phyloP scores from a whole-genome alignment of 768 basidiomycete genomes.

The Strobilomyces echinocephalus region DNA sequence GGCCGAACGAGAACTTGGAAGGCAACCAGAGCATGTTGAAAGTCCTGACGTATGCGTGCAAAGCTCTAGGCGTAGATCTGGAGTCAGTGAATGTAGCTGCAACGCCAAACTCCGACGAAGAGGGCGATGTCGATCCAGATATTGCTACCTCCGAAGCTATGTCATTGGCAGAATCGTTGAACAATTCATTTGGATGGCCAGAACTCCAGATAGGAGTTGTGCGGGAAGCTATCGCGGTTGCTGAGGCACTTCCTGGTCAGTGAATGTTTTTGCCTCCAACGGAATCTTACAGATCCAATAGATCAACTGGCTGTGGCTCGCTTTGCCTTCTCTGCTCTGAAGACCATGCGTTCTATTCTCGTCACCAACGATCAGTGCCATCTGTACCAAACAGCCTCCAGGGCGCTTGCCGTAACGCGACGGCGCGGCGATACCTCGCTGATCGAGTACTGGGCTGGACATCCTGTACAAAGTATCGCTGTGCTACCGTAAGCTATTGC shows the following conservation, averaged over 20 bases:
- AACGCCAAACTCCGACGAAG: slow-evolving; percentile 19
- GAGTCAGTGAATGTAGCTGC: slow-evolving; percentile 58
- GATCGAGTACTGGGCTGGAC: slow-evolving; percentile 85
- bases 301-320: slow-evolving; percentile 84
- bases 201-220: slow-evolving; percentile 92
- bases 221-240: slow-evolving; percentile 86
- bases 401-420: slow-evolving; percentile 69
- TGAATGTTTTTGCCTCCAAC: slow-evolving; percentile 6
- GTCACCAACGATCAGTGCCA: slow-evolving; percentile 75
- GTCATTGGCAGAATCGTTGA: slow-evolving; percentile 31
- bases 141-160: slow-evolving; percentile 35
- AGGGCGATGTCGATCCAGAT: slow-evolving; percentile 6
- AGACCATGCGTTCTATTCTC: slow-evolving; percentile 63
- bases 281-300: slow-evolving; percentile 27
- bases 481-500: slow-evolving; percentile 59
- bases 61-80: slow-evolving; percentile 77
- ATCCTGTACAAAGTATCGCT: slow-evolving; percentile 74
- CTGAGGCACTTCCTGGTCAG: slow-evolving; percentile 86
- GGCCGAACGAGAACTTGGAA: slow-evolving; percentile 66
- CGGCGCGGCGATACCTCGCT: slow-evolving; percentile 69
- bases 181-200: slow-evolving; percentile 82
- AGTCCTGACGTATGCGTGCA: slow-evolving; percentile 70
- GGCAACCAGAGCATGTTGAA: slow-evolving; percentile 81
- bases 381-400: slow-evolving; percentile 63
- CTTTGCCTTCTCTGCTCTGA: slow-evolving; percentile 85